phyloP scores from a whole-genome alignment of 1,284 basidiomycete species.

The Erythrobasidium hasegawianum region DNA sequence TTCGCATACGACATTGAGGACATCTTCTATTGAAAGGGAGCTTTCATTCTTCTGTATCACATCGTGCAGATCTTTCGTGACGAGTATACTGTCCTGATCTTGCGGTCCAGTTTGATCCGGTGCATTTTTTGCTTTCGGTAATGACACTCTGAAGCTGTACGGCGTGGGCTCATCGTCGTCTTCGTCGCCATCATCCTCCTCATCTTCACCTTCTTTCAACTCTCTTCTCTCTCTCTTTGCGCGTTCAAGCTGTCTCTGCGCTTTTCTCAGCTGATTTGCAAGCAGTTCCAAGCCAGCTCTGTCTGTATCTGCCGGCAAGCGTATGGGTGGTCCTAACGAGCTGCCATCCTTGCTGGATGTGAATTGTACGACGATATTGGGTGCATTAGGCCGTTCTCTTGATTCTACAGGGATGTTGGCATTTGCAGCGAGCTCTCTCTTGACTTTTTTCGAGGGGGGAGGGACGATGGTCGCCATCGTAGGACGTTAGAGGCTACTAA shows the following conservation, averaged over 20 bases:
- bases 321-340: conserved; percentile 77
- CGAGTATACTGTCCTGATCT: conserved; percentile 14
- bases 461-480: conserved; percentile 33
- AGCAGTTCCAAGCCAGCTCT: conserved; percentile 77
- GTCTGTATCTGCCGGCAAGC: conserved; percentile 78
- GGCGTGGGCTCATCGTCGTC: conserved; percentile 82
- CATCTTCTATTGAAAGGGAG: conserved; percentile 74
- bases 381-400: conserved; percentile 10
- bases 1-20: conserved; percentile 79
- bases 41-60: conserved; percentile 55
- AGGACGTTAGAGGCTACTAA: background rate
- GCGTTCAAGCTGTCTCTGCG: conserved; percentile 25
- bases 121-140: conserved; percentile 49
- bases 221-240: background rate
- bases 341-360: conserved; percentile 77
- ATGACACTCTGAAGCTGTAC: conserved; percentile 76
- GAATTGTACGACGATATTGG: conserved; percentile 82
- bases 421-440: conserved; percentile 14
- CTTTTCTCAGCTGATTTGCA: conserved; percentile 65
- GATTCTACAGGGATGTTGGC: conserved; percentile 12
- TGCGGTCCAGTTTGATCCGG: background rate
- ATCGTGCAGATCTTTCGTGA: conserved; percentile 59
- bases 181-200: background rate
- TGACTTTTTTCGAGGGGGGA: conserved; percentile 25
- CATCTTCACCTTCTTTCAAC: background rate